phyloP scores from a whole-genome alignment of 371 early-diverging fungal species.

The Apophysomyces elegans region DNA sequence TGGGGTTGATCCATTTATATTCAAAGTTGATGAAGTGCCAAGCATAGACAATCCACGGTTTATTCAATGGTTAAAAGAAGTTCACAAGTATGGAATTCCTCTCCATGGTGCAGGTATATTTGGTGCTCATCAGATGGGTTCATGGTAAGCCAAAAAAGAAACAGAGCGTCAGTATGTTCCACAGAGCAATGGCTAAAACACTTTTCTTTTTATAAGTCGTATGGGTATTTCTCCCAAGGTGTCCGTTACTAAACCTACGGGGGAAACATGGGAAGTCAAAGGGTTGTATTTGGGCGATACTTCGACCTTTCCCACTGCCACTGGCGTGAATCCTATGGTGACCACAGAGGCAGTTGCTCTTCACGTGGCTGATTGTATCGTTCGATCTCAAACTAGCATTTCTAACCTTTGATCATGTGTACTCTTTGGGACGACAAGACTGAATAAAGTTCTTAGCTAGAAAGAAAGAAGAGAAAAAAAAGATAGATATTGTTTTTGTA shows the following conservation, averaged over 20 bases:
- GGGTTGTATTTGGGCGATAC: slow-evolving; percentile 77
- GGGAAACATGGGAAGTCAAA: slow-evolving; percentile 78
- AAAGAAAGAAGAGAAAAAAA: too few relatives aligned
- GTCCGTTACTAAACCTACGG: slow-evolving; percentile 71
- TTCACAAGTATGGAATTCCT: slow-evolving; percentile 35
- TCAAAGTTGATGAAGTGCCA: slow-evolving; percentile 34
- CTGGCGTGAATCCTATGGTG: slow-evolving; percentile 77
- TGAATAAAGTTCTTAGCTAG: too few relatives aligned
- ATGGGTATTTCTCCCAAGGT: slow-evolving; percentile 64
- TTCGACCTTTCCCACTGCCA: slow-evolving; percentile 71
- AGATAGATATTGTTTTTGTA: too few relatives aligned
- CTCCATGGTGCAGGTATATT: slow-evolving; percentile 39
- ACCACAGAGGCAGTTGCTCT: slow-evolving; percentile 55
- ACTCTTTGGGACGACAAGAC: too few relatives aligned
- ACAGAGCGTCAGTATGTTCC: not conserved
- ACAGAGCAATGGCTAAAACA: not conserved
- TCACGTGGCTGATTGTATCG: slow-evolving; percentile 32
- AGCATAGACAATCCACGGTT: slow-evolving; percentile 43
- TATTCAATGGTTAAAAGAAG: slow-evolving; percentile 33
- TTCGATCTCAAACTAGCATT: not conserved
- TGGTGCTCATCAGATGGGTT: slow-evolving; percentile 71
- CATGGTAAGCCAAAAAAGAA: slow-evolving; percentile 43
- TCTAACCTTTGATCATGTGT: not conserved
- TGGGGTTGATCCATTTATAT: slow-evolving; percentile 50
- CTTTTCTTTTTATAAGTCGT: slow-evolving; percentile 42